Percentiles rank a stretch among this genome's conserved stretches.
Evolutionary conservation across 129 eudicot genomes (phyloP).

Genomic region (Chrysanthemum seticuspe): DNA sequence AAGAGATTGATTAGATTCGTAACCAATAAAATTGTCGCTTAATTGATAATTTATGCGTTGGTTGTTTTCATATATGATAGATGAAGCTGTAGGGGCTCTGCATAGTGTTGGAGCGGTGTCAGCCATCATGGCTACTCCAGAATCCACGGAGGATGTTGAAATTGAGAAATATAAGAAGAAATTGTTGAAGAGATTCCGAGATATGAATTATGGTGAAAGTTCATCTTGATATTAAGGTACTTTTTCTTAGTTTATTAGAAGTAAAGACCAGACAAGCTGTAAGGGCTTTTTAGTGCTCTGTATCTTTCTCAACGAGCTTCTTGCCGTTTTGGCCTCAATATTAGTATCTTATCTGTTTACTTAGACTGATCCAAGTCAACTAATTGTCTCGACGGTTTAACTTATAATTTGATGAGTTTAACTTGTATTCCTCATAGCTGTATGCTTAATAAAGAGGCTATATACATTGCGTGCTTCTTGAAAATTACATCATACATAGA

Average conservation of each 20-base stretch:
- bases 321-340: not conserved
- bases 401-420: too few species aligned
- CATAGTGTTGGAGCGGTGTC: constrained; percentile 71
- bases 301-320: constrained; percentile 7
- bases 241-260: not conserved
- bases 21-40: not conserved
- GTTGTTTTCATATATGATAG: constrained; percentile 34
- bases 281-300: constrained; percentile 1
- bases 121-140: constrained; percentile 61
- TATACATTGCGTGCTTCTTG: too few species aligned
- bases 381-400: too few species aligned
- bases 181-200: constrained; percentile 62
- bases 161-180: constrained; percentile 53
- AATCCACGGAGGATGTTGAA: constrained; percentile 53
- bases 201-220: constrained; percentile 34
- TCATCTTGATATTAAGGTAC: constrained; percentile 8
- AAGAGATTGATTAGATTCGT: not conserved
- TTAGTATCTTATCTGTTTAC: not conserved
- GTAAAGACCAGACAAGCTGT: not conserved
- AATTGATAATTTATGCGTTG: not conserved
- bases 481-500: too few species aligned
- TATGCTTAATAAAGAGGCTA: too few species aligned
- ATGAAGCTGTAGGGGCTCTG: constrained; percentile 67
- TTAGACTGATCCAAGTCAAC: too few species aligned
- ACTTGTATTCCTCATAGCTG: too few species aligned